Evolutionary conservation across 768 basidiomycete species (phyloP), one percentile per base, ranked within the genome.

Genomic region (Boletus sp.): DNA sequence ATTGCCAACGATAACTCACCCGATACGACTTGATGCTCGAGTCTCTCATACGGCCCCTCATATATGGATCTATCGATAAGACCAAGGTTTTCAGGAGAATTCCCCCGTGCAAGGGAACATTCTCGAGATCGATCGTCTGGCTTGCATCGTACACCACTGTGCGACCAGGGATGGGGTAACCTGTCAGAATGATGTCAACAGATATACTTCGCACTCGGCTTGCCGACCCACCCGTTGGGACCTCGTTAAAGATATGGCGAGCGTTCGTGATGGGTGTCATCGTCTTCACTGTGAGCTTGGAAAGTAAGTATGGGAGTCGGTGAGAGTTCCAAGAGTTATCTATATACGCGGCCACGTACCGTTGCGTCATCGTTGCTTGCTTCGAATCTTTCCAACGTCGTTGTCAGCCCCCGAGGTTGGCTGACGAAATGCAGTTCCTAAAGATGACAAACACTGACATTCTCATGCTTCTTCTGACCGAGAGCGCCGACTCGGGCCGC

Each of bases 81-180:
- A 71, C 75, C 24, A 85, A 71, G 0, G 76, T 75, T 64, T 84
- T 84, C 52, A 82, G 32, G 7, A 86, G 66, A 58, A 83, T 67
- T 1, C 80, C 80, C 2, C 80, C 79, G 32, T 77, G 64, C 29
- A 83, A 64, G 5, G 75, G 63, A 1, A 73, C 76, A 20, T 64
- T 76, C 15, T 83, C 79, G 32, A 78, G 67, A 61, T 85, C 83
- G 65, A 86, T 83, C 3, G 70, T 76, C 51, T 76, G 66, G 0
- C 71, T 73, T 29, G 62, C 67, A 58, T 83, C 81, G 61, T 80
- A 77, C 1, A 78, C 68, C n/a, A 77, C 73, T 7, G 78, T 80
- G 56, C 79, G 74, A 42, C 79, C 79, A 6, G 75, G 70, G 64
- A 70, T 28, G 15, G 80, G 79, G 51, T 70, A 78, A 8, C 69